These are phyloP conservation scores for Rhododendron williamsianum DNA, from an alignment of 148 eudicot species.

Conservation along the genomic window DNA sequence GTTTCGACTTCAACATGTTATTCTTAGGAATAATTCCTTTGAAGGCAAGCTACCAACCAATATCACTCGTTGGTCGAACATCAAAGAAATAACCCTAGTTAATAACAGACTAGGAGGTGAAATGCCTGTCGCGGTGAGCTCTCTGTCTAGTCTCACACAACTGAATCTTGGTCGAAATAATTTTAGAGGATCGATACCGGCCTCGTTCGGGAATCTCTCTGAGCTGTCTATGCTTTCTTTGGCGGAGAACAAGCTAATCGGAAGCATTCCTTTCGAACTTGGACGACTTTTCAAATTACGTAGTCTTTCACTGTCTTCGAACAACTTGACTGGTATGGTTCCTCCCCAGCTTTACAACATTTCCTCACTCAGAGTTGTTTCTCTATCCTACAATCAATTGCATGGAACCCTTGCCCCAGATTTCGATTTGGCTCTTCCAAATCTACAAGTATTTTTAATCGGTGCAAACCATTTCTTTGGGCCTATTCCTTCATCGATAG, in stretches of 20 bases:
- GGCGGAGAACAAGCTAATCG: too few species aligned
- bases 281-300: too few species aligned
- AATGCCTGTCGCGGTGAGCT: background rate
- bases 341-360: too few species aligned
- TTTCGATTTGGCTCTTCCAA: slow-evolving; percentile 12
- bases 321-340: too few species aligned
- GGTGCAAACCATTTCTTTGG: background rate
- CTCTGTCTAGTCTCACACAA: background rate
- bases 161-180: background rate
- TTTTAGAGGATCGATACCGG: too few species aligned
- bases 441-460: too few species aligned
- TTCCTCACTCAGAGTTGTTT: too few species aligned
- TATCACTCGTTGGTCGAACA: background rate
- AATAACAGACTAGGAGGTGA: background rate
- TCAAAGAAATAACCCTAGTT: background rate
- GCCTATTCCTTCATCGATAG: slow-evolving; percentile 1
- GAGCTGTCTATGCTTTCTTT: too few species aligned
- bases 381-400: rapidly evolving
- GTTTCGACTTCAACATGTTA: background rate
- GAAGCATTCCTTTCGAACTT: too few species aligned
- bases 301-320: rapidly evolving
- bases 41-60: slow-evolving; percentile 10
- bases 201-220: too few species aligned
- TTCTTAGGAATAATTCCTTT: background rate
- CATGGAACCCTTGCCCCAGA: too few species aligned